Percentiles rank a stretch among this genome's conserved stretches.
These are phyloP conservation scores for Lachnellula cervina DNA, from an alignment of 2,329 filamentous ascomycete species.

Conservation along the genomic window DNA sequence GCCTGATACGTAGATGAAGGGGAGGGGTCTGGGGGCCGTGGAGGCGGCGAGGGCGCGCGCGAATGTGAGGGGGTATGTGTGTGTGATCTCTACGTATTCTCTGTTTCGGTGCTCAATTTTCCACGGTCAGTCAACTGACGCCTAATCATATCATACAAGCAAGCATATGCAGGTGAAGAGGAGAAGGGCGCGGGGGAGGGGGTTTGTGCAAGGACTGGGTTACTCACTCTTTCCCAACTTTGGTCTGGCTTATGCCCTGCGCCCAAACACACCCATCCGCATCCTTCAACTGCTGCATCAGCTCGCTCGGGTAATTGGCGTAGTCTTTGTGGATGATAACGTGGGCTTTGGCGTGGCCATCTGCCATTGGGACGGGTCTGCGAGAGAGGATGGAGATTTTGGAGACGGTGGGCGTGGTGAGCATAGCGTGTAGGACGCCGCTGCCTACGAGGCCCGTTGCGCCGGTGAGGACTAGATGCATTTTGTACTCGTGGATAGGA, in stretches of 20 bases:
- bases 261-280: constrained; percentile 72
- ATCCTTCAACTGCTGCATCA: constrained; percentile 57
- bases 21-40: constrained; percentile 47
- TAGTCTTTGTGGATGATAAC: constrained; percentile 69
- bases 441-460: constrained; percentile 63
- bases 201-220: not conserved
- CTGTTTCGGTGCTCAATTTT: constrained; percentile 24
- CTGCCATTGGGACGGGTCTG: constrained; percentile 58
- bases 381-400: constrained; percentile 66
- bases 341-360: constrained; percentile 55
- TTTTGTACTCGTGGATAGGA: constrained; percentile 24
- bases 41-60: constrained; percentile 54
- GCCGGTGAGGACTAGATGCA: constrained; percentile 65
- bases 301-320: constrained; percentile 48
- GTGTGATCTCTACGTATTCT: constrained; percentile 64
- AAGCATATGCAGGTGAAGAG: not conserved
- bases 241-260: constrained; percentile 57
- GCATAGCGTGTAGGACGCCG: constrained; percentile 56
- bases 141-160: not conserved
- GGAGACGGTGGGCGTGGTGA: constrained; percentile 47
- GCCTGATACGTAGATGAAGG: constrained; percentile 67
- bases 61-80: constrained; percentile 59
- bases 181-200: not conserved
- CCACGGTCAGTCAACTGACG: not conserved
- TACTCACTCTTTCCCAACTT: constrained; percentile 54